These are phyloP conservation scores for Lentinula sp. DNA, from an alignment of 768 basidiomycete genomes.

Conservation along the genomic window DNA sequence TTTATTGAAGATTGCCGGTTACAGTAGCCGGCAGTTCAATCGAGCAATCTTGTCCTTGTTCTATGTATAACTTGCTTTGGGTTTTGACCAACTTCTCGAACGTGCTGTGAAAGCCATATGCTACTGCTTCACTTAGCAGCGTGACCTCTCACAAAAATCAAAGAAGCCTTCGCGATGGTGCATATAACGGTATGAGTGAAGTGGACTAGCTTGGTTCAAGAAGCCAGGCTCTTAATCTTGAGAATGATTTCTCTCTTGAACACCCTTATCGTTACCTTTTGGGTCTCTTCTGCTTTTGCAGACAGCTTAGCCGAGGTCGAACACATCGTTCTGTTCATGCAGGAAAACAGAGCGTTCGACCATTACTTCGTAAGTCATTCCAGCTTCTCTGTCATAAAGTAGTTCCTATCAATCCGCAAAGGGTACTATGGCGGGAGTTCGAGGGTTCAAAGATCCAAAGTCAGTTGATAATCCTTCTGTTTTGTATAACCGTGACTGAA, in stretches of 20 bases:
- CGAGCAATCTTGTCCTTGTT: too few relatives aligned
- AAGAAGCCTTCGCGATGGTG: neutral
- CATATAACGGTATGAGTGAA: neutral
- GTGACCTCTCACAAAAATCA: neutral
- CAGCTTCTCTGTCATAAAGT: neutral
- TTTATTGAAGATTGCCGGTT: too few relatives aligned
- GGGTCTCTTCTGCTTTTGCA: neutral
- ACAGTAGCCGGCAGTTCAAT: too few relatives aligned
- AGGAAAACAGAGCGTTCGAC: constrained; percentile 9
- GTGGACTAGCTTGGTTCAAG: neutral
- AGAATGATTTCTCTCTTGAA: neutral
- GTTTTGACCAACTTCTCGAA: neutral
- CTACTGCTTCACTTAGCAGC: neutral
- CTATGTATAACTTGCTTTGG: too few relatives aligned
- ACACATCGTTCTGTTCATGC: constrained; percentile 8
- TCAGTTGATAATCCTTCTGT: neutral
- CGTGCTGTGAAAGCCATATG: neutral
- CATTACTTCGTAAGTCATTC: constrained; percentile 6
- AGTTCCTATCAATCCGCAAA: neutral
- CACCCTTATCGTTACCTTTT: neutral
- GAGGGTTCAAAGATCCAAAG: constrained; percentile 9
- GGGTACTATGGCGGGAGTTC: constrained; percentile 7
- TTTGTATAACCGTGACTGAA: neutral
- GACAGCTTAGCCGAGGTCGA: constrained; percentile 7
- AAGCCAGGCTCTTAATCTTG: neutral